Conservation (phyloP, 768 basidiomycete species). For the Russula sp. region DNA sequence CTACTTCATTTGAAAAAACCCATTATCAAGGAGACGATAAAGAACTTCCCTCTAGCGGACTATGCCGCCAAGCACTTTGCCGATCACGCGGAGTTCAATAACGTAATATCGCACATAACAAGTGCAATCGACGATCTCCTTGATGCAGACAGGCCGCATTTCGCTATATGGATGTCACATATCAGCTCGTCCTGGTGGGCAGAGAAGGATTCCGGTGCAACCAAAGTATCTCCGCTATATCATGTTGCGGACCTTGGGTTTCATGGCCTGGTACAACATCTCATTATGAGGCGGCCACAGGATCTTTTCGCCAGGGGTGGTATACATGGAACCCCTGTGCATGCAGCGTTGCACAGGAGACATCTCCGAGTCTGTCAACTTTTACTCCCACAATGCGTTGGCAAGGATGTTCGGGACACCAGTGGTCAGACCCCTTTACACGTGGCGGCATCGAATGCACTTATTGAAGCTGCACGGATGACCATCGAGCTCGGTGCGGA, state of each 20-base stretch:
- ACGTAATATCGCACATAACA: not conserved
- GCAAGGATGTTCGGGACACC: not conserved
- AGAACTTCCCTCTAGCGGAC: not conserved
- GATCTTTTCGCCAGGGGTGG: not conserved
- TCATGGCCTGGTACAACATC: not conserved
- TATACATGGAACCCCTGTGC: not conserved
- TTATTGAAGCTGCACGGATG: not conserved
- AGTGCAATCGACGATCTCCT: not conserved
- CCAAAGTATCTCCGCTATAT: not conserved
- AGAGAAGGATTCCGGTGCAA: not conserved
- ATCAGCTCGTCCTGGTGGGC: conserved; percentile 7
- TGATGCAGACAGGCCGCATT: not conserved
- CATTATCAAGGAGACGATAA: not conserved
- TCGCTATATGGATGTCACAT: not conserved
- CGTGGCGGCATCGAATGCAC: not conserved
- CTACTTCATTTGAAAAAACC: not conserved
- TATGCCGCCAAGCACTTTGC: conserved; percentile 7
- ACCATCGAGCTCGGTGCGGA: not conserved
- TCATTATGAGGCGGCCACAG: not conserved
- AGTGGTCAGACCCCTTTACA: not conserved
- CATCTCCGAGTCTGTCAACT: not conserved
- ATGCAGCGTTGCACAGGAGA: not conserved
- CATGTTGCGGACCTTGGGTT: not conserved
- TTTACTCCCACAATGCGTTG: not conserved
- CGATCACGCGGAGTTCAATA: not conserved